Evolutionary conservation across 345 rosid species (phyloP), one percentile per base, ranked within the genome.

Genomic region (Mangifera indica): DNA sequence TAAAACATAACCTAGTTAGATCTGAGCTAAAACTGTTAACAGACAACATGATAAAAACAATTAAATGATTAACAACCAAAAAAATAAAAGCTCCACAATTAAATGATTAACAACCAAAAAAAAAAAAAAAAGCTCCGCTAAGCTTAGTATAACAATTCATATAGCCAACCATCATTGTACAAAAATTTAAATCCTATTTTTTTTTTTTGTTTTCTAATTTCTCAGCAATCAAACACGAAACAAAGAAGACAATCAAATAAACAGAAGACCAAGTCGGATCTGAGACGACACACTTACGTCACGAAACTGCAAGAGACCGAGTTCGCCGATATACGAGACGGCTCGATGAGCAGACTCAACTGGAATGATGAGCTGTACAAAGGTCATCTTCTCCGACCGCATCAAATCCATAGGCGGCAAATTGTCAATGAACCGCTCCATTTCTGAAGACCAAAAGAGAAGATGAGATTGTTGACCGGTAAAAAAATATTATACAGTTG

Each of bases 341-440:
- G 90, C 92, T 29, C 98, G 97, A 76, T 86, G 97, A 76, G 99
- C 89, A 53, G 96, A 84, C 80, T 94, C 99, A 44, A 79, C 91
- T 37, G 98, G 98, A 70, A 94, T 89, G 84, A 94, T 94, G 75
- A 94, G 92, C 83, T 94, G 98, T 12, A 90, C 97, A 49, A 90
- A 86, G 46, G 90, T 78, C 98, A 94, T 94, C 87, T 88, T 87
- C 89, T 94, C 98, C 26, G 98, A 94, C 45, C 98, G 90, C 97
- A 94, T 89, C 91, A 90, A 93, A 92, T 92, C 98, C 99, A 94
- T 94, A 25, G 92, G 48, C 64, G 96, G 93, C 79, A 94, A 75
- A 65, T 85, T 84, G 21, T 90, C 93, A 10, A 94, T 57, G 83
- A 85, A 90, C 75, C 69, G 73, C 42, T 88, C 89, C 89, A 91